A percentile compares a stretch with the other conserved stretches of the same genome.
These are phyloP conservation scores for Talaromyces nanjingensis DNA, from an alignment of 495 filamentous ascomycete genomes.

Conservation along the genomic window DNA sequence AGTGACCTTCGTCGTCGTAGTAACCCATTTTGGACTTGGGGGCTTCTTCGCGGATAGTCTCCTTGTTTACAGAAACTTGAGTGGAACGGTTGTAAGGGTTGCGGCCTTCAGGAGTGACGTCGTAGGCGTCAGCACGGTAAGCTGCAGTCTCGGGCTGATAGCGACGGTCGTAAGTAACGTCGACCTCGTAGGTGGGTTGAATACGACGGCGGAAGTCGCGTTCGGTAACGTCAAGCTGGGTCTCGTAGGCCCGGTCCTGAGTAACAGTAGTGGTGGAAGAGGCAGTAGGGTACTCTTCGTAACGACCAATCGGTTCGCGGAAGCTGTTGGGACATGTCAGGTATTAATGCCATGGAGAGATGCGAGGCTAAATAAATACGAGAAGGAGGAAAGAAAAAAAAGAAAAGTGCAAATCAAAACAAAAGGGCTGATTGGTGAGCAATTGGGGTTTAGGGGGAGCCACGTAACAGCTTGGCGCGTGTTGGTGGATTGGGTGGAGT, in stretches of 20 bases:
- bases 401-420: slow-evolving; percentile 9
- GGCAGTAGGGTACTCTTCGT: slow-evolving; percentile 37
- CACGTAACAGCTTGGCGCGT: slow-evolving; percentile 10
- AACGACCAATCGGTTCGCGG: slow-evolving; percentile 45
- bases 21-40: slow-evolving; percentile 83
- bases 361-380: slow-evolving; percentile 15
- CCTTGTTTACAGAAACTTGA: slow-evolving; percentile 30
- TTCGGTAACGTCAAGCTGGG: slow-evolving; percentile 76
- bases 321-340: slow-evolving; percentile 46
- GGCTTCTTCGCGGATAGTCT: slow-evolving; percentile 43
- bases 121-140: slow-evolving; percentile 18
- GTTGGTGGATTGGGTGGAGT: slow-evolving; percentile 5
- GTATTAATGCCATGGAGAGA: slow-evolving; percentile 21
- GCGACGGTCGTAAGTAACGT: slow-evolving; percentile 50
- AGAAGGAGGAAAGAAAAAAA: neutral
- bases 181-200: slow-evolving; percentile 61
- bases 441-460: slow-evolving; percentile 6
- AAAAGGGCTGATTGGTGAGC: slow-evolving; percentile 4
- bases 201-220: slow-evolving; percentile 75
- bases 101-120: slow-evolving; percentile 17
- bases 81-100: slow-evolving; percentile 34
- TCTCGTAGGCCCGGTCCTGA: slow-evolving; percentile 47
- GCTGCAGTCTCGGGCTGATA: slow-evolving; percentile 18
- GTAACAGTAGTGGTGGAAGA: slow-evolving; percentile 18
- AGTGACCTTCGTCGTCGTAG: slow-evolving; percentile 96